phyloP scores from a whole-genome alignment of 495 filamentous ascomycete genomes.

The Hapsidospora chrysogenum region DNA sequence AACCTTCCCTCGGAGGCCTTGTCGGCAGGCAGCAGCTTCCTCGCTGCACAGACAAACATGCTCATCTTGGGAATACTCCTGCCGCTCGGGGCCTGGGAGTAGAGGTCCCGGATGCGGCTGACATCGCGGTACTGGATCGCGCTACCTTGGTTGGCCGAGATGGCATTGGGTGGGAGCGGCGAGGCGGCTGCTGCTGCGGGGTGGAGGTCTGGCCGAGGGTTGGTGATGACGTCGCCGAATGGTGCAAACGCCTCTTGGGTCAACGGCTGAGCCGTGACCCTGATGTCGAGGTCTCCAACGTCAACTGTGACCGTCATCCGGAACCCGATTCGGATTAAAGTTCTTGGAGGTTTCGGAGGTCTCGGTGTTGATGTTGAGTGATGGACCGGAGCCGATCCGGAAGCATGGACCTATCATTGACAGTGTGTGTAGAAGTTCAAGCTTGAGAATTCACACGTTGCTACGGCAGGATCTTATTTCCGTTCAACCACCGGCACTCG shows the following conservation, averaged over 20 bases:
- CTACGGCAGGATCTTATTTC: no score
- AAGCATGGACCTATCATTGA: no score
- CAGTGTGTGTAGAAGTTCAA: no score
- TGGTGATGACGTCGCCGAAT: slow-evolving; percentile 73
- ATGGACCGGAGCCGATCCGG: no score
- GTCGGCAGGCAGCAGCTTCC: slow-evolving; percentile 14
- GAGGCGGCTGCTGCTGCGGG: slow-evolving; percentile 12
- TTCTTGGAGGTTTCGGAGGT: no score
- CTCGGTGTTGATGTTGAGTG: no score
- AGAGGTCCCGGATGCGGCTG: slow-evolving; percentile 50
- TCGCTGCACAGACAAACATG: slow-evolving; percentile 79
- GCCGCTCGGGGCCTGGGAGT: slow-evolving; percentile 46
- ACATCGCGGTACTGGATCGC: slow-evolving; percentile 76
- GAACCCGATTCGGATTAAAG: no score
- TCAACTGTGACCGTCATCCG: slow-evolving; percentile 14
- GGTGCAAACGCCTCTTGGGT: slow-evolving; percentile 48
- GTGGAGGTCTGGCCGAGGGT: slow-evolving; percentile 39
- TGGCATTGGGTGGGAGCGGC: slow-evolving; percentile 21
- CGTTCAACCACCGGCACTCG: no score
- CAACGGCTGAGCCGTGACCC: slow-evolving; percentile 39
- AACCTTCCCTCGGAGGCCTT: slow-evolving; percentile 33
- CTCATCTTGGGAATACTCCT: slow-evolving; percentile 48
- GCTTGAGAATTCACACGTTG: no score
- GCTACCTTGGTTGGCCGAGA: slow-evolving; percentile 64
- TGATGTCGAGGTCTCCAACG: slow-evolving; percentile 8